Evolutionary conservation across 495 filamentous ascomycete species (phyloP), one percentile per base, ranked within the genome.

Genomic region (Aspergillus incahuasiensis): DNA sequence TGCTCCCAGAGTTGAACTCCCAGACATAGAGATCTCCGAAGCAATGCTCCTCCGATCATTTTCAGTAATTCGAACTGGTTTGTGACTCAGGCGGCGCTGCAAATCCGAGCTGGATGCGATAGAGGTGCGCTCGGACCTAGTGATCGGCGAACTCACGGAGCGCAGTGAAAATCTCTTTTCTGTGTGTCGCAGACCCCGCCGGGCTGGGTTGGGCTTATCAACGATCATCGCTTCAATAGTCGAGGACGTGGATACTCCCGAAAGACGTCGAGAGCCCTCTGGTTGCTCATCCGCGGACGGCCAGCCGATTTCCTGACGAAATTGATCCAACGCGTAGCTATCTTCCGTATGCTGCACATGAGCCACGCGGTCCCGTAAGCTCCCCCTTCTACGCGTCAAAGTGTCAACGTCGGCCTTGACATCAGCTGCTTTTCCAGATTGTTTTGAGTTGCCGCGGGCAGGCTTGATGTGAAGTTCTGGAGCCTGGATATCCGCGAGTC

Each of bases 161-260:
- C 64, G 87, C 68, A 67, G 74, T 67, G 71, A 80, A 63, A 48
- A 77, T 72, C 68, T 85, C 74, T 91, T 91, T 60, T 82, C 83
- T 20, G 82, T 82, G 64, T 91, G 88, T 45, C 88, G 82, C 52
- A 92, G 71, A 13, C 73, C 73, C 44, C 80, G 77, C 30, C 63
- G 62, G 15, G 69, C 67, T 53, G 72, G 75, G 40, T 81, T 83
- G 5, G 78, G 75, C 4, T 75, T 73, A 46, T 87, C 85, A 34
- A 90, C 80, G 22, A 90, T 78, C 67, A 88, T 79, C 11, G 83
- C 87, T 68, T 88, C 86, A 15, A 91, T 79, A 0, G 87, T 90
- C 4, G 88, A 90, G 8, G 79, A 76, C 6, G 76, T 79, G 11
- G 88, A 90, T 56, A 84, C 75, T 15, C 73, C 76, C 18, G 88